Evolutionary conservation across 371 early-diverging fungal genomes (phyloP), one percentile per base, ranked within the genome.

Genomic region (Syncephalastrum sp.): DNA sequence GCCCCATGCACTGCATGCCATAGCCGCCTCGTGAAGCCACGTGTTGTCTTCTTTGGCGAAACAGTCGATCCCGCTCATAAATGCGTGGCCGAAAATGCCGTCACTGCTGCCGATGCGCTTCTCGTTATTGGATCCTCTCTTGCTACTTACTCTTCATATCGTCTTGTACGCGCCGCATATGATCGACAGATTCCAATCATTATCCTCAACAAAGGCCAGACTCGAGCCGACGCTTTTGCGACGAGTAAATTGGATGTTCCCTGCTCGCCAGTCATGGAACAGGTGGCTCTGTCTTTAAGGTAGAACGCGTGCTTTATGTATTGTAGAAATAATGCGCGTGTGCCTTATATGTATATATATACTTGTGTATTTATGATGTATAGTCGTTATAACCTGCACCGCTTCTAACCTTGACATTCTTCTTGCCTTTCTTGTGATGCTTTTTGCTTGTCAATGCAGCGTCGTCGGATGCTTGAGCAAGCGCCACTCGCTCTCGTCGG

Each of bases 41-140:
- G 78, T 4, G 92, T 94, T 4, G 87, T 94, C 13, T 94, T 94
- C 61, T 95, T 95, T 78, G 93, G 94, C 16, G 96, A 94, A 54
- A 94, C 91, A 61, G 88, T 97, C 33, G 69, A 75, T 0, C 54
- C 50, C 4, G 27, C 53, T 0, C 74, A 84, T 15, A 82, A 87
- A 19, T 61, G 72, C 12, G 53, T 45, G 45, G 77, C 92, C 12
- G 77, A 77, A 42, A 45, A 70, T 13, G 77, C 83, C 53, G 74
- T 94, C 6, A 63, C 83, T 19, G 64, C 79, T 10, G 71, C 86
- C 1, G 57, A 67, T 12, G 86, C 84, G 5, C 67, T 95, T 46
- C 61, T 95, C 27, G 83, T 92, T 21, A 68, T 94, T 54, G 97
- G 95, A 0, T 80, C 91, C 4, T 89, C 93, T 1, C 69, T 95